Conservation (phyloP, 148 eudicot genomes). For the Dianthus caryophyllus region DNA sequence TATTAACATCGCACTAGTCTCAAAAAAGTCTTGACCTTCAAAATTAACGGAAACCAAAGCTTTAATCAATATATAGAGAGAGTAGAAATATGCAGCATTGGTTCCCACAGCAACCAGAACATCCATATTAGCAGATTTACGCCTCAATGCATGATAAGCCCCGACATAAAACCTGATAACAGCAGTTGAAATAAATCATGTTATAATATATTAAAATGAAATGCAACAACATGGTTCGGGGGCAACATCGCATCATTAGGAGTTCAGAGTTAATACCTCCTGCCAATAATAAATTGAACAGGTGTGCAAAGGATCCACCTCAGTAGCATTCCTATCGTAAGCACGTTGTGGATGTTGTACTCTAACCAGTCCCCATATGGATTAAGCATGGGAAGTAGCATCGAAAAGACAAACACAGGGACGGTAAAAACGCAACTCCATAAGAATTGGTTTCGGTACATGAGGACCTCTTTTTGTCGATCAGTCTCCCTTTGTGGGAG, state of each 20-base stretch:
- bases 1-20: conserved; percentile 96
- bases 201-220: background rate
- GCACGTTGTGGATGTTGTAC: conserved; percentile 71
- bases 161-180: conserved; percentile 78
- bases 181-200: conserved; percentile 13
- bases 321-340: conserved; percentile 70
- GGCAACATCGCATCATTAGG: background rate
- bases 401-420: conserved; percentile 76
- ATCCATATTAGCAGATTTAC: conserved; percentile 96
- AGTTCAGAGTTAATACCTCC: conserved; percentile 46
- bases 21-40: conserved; percentile 90
- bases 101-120: conserved; percentile 96
- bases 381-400: conserved; percentile 87
- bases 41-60: conserved; percentile 53
- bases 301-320: conserved; percentile 91
- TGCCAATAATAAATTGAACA: conserved; percentile 81
- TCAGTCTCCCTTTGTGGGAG: conserved; percentile 64
- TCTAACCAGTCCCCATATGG: conserved; percentile 88
- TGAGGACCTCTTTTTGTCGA: conserved; percentile 46
- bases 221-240: background rate
- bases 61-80: conserved; percentile 65
- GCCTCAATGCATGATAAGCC: conserved; percentile 80
- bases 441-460: conserved; percentile 61
- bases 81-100: conserved; percentile 96
- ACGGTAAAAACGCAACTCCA: conserved; percentile 83